These are phyloP conservation scores for Litchi chinensis DNA, from an alignment of 345 rosid genomes.

Conservation along the genomic window DNA sequence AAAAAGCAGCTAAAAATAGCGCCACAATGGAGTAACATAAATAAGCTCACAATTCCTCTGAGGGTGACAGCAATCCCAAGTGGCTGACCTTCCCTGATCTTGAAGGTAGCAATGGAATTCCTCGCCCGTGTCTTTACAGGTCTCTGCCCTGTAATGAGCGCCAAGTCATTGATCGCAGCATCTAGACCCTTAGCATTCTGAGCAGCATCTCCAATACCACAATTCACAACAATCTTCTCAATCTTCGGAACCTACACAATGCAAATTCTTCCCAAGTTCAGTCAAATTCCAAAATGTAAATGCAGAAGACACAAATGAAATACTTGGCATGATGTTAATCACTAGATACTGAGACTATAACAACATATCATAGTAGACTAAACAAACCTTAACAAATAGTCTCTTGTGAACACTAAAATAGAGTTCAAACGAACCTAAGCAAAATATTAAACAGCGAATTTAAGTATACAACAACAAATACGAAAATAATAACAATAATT, in stretches of 20 bases:
- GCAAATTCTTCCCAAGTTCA: not conserved
- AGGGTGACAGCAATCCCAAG: constrained; percentile 91
- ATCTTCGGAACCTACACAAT: constrained; percentile 71
- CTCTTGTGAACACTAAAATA: not conserved
- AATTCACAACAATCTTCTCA: constrained; percentile 84
- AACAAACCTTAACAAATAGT: not conserved
- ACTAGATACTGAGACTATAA: not conserved
- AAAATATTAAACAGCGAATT: not conserved
- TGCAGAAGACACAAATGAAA: not conserved
- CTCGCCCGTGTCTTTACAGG: constrained; percentile 83
- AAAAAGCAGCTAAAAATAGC: not conserved
- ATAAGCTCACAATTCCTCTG: constrained; percentile 73
- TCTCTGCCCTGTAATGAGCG: constrained; percentile 83
- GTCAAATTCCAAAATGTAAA: not conserved
- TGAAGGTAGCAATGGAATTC: constrained; percentile 80
- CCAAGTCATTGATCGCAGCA: constrained; percentile 79
- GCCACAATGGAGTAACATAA: constrained; percentile 6
- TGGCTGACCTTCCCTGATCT: constrained; percentile 90
- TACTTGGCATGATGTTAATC: not conserved
- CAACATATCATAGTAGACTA: not conserved
- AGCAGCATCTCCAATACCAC: constrained; percentile 96
- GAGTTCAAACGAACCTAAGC: not conserved
- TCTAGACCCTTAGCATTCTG: constrained; percentile 92
- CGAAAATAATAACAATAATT: not conserved
- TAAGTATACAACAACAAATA: not conserved